Base-by-base conservation (phyloP, 306 rosid species). In the Pachyrhizus erosus region DNA sequence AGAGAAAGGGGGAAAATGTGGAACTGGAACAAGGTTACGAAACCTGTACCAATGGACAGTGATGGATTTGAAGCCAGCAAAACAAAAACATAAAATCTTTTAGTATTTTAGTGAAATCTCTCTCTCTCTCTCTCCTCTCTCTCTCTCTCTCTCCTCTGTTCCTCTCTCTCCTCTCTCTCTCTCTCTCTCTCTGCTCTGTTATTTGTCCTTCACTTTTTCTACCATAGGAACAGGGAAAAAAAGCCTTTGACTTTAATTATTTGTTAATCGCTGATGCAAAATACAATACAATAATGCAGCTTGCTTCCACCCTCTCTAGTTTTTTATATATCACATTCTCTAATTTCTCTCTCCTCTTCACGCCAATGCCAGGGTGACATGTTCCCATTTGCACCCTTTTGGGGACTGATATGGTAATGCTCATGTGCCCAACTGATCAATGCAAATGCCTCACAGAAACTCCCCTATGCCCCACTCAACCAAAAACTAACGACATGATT, bases 61-160 rank as follows among this genome's bases (percentile, higher is more conserved):
- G 91, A 88, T 82, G 89, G 82, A 84, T 89, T 54, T 89, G 84
- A 88, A 83, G 86, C 82, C 79, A 89, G 87, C 87, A 82, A 78
- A 92, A 82, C 86, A 85, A 64, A 72, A 91, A 84, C 86, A 86
- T 79, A 64, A 83, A 45, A 45, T 71, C 70, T 60, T 77, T 87
- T 29, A 82, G 87, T 86, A 80, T 80, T 89, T 84, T 86, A 83
- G 76, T 80, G 72, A 70, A 84, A 82, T 69, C 54, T 64, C 31
- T 80, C 75, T 54, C 72, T 60, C 24, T n/a, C 45, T 37, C 43
- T 29, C 31, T 27, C n/a, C 45, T 27, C 66, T 77, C 46, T 62
- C 24, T 31, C 13, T 77, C 37, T 49, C 39, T 43, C 75, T 84
- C 66, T 76, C 70, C 89, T 78, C 87, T 65, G 84, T 43, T 58